Evolutionary conservation across 345 rosid species (phyloP), one percentile per base, ranked within the genome.

Genomic region (Stellera chamaejasme): DNA sequence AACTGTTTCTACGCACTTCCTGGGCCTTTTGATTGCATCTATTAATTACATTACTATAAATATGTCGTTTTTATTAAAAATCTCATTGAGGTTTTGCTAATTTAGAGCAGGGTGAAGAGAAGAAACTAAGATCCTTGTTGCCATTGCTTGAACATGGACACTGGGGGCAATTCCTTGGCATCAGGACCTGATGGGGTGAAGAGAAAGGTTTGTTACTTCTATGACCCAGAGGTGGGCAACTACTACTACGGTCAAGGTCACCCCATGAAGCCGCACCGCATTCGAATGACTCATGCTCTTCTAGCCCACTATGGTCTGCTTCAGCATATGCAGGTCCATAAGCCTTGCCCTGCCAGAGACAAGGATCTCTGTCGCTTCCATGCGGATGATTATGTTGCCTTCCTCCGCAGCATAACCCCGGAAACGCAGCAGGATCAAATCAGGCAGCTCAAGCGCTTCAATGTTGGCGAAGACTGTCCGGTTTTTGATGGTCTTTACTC

Each of bases 291-390:
- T 27, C 76, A 69, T 61, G 74, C 80, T 49, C 74, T 70, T 15
- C 68, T 79, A n/a, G 83, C 78, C 15, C 78, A 70, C 59, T 78
- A 80, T 52, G 85, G 87, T 14, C 69, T 82, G 69, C 83, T 85
- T 75, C 89, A 80, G 70, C 80, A 79, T 42, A 82, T 84, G 84
- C 88, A 78, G 62, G 84, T 79, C 55, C 69, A 51, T 50, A 82
- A 79, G 56, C 88, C 88, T 23, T 74, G 70, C 51, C 88, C 82
- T 54, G 88, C 90, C 43, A 68, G 86, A 16, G 90, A 83, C 64
- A 78, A 84, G 57, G 90, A 83, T 43, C 86, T 83, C 43, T 80
- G 90, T 64, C 84, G 86, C 54, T 82, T 84, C 75, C 92, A 84
- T 42, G 80, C 85, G 2, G 85, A 82, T 64, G 83, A 82, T 60